Evolutionary conservation across 108 stramenopile genomes (phyloP).

Genomic region (Nitzschia inconspicua): DNA sequence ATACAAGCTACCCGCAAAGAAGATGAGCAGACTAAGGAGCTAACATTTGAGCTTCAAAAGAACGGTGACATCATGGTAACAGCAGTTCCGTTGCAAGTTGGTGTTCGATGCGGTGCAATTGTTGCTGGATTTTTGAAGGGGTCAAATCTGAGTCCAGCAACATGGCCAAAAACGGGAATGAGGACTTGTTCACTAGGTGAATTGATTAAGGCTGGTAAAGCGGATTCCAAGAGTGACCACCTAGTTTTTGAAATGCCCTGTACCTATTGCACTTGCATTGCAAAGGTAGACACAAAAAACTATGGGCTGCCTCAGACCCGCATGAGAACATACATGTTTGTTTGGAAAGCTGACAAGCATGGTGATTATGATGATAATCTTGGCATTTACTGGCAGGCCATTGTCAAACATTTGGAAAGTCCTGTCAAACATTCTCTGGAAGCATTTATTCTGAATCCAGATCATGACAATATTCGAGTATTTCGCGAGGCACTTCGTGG

Average conservation of each 20-base stretch:
- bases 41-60: conserved; percentile 28
- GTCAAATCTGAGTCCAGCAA: conserved; percentile 2
- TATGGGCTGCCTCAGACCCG: conserved; percentile 83
- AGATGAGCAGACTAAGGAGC: conserved; percentile 23
- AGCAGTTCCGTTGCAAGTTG: conserved; percentile 51
- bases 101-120: conserved; percentile 54
- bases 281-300: conserved; percentile 66
- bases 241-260: conserved; percentile 54
- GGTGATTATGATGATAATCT: conserved; percentile 46
- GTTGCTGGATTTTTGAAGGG: conserved; percentile 51
- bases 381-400: conserved; percentile 60
- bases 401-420: conserved; percentile 53
- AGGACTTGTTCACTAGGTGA: conserved; percentile 41
- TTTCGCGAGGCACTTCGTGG: conserved; percentile 57
- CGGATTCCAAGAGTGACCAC: conserved; percentile 42
- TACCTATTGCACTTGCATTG: conserved; percentile 53
- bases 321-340: conserved; percentile 66
- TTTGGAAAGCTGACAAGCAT: conserved; percentile 50
- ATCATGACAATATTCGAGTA: conserved; percentile 70
- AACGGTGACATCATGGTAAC: conserved; percentile 29
- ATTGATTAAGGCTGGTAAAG: conserved; percentile 44
- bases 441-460: conserved; percentile 60
- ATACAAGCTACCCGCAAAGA: conserved; percentile 24
- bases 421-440: conserved; percentile 68
- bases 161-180: conserved; percentile 28